Percentiles rank a stretch among this genome's conserved stretches.
Evolutionary conservation across 257 asterid species (phyloP).

Genomic region (Forsythia viridissima): DNA sequence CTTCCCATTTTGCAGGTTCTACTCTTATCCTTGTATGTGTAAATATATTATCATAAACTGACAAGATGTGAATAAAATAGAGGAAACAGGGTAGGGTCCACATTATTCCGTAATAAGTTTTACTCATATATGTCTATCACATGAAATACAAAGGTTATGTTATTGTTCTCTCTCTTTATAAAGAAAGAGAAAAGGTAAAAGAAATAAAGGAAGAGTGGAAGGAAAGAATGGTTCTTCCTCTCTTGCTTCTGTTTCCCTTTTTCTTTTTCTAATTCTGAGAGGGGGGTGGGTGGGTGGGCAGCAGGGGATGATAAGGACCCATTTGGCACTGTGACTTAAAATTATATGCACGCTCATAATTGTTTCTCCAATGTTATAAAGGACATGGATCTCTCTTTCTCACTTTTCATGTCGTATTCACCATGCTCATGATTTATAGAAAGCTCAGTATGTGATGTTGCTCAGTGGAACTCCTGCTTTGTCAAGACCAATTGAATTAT

Average conservation of each 20-base stretch:
- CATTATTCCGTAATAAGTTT: not conserved
- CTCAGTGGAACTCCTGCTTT: conserved; percentile 98
- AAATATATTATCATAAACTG: not conserved
- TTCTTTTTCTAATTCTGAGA: not conserved
- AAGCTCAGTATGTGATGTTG: conserved; percentile 76
- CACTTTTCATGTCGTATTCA: conserved; percentile 7
- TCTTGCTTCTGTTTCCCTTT: conserved; percentile 9
- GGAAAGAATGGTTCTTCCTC: conserved; percentile 7
- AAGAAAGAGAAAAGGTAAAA: conserved; percentile 11
- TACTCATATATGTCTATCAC: conserved; percentile 11
- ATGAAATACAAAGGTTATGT: conserved; percentile 14
- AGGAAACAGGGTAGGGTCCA: not conserved
- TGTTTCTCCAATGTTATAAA: conserved; percentile 9
- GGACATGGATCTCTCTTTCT: not conserved
- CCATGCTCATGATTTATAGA: conserved; percentile 47
- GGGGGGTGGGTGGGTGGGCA: too few species aligned
- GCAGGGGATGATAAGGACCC: not conserved
- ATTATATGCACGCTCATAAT: conserved; percentile 14
- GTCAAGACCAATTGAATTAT: conserved; percentile 90
- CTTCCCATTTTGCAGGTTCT: conserved; percentile 87
- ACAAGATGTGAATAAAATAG: conserved; percentile 1
- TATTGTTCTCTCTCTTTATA: conserved; percentile 3
- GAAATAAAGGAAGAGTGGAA: conserved; percentile 13
- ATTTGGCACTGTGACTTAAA: not conserved
- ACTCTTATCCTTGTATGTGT: conserved; percentile 16